A percentile compares a stretch with the other conserved stretches of the same genome.
These are phyloP conservation scores for Xylaria sp. DNA, from an alignment of 2,329 filamentous ascomycete genomes.

Conservation along the genomic window DNA sequence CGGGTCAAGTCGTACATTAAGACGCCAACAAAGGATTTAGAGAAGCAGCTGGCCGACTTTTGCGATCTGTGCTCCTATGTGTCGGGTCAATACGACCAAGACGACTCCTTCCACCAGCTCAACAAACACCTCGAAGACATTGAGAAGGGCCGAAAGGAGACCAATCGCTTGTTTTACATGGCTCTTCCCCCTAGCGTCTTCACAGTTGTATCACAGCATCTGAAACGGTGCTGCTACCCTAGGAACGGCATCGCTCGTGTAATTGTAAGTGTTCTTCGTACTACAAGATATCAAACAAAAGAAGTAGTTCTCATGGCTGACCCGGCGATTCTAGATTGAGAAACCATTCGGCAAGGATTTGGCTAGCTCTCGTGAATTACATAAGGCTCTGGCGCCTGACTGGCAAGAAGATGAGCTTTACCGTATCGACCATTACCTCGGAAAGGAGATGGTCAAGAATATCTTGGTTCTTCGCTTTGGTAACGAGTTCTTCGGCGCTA, in stretches of 20 bases:
- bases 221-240: constrained; percentile 98
- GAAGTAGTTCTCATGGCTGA: constrained; percentile 22
- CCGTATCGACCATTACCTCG: constrained; percentile 98
- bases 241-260: constrained; percentile 89
- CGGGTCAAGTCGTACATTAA: constrained; percentile 99
- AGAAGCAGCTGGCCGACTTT: constrained; percentile 94
- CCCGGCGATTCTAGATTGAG: constrained; percentile 75
- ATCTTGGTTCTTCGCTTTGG: constrained; percentile 97
- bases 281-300: neutral
- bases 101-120: constrained; percentile 89
- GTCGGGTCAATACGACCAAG: constrained; percentile 97
- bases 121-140: constrained; percentile 87
- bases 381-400: constrained; percentile 93
- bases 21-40: constrained; percentile 95
- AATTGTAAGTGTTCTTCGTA: constrained; percentile 72
- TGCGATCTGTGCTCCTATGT: constrained; percentile 89
- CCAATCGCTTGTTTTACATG: constrained; percentile 98
- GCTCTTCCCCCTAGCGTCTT: constrained; percentile 97
- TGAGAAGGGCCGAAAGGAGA: constrained; percentile 83
- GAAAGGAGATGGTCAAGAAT: constrained; percentile 99
- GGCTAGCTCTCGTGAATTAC: constrained; percentile 90
- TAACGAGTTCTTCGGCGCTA: constrained; percentile 98
- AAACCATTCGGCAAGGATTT: constrained; percentile 99
- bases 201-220: constrained; percentile 94
- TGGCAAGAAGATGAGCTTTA: constrained; percentile 99